These are phyloP conservation scores for Nephelium lappaceum DNA, from an alignment of 345 rosid species.

Conservation along the genomic window DNA sequence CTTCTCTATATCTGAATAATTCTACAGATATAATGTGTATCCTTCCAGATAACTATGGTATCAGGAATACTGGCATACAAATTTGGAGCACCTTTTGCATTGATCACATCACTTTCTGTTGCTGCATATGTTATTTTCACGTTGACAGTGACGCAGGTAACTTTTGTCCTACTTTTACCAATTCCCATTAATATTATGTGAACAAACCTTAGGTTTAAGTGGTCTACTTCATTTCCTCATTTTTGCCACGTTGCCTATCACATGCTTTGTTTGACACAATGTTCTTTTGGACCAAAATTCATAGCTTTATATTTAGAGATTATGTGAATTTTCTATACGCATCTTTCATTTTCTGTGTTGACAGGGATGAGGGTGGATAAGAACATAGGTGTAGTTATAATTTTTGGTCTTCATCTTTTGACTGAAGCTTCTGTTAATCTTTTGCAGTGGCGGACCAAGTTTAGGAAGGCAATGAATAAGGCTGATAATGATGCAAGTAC, in stretches of 20 bases:
- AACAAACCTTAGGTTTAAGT: not conserved
- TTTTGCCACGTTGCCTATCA: not conserved
- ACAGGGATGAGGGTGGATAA: not conserved
- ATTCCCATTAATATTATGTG: conserved; percentile 6
- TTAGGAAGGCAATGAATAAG: conserved; percentile 95
- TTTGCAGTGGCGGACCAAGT: conserved; percentile 95
- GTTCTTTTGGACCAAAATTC: not conserved
- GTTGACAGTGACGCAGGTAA: conserved; percentile 88
- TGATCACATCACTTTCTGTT: conserved; percentile 95
- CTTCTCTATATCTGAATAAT: conserved; percentile 23
- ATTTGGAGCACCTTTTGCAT: conserved; percentile 96
- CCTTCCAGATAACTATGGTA: conserved; percentile 92
- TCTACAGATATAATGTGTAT: conserved; percentile 48
- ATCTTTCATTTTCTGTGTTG: not conserved
- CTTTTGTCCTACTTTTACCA: conserved; percentile 7
- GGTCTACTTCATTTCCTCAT: not conserved
- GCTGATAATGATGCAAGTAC: conserved; percentile 98
- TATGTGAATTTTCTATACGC: not conserved
- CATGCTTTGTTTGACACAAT: not conserved
- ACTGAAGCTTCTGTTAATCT: conserved; percentile 25
- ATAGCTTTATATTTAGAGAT: not conserved
- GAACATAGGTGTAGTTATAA: not conserved
- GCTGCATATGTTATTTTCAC: conserved; percentile 83
- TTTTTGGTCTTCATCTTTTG: conserved; percentile 17
- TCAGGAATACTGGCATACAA: conserved; percentile 94